phyloP scores from a whole-genome alignment of 1,139 yeast genomes.

The Hyphopichia buzzinii region DNA sequence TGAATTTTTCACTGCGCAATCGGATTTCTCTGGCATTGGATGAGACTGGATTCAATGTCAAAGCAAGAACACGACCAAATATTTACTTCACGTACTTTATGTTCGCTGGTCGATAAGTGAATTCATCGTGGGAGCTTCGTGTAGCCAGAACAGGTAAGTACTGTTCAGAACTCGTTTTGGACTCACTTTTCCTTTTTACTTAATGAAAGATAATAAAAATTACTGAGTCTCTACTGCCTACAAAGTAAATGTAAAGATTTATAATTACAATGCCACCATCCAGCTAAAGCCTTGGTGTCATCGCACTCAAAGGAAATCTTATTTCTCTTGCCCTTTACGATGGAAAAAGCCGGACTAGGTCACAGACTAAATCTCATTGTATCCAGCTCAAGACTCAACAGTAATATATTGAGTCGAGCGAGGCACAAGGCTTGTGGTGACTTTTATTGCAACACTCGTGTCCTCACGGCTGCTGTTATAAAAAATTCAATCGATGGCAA shows the following conservation, averaged over 20 bases:
- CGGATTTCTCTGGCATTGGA: not conserved
- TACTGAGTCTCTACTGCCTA: too few relatives aligned
- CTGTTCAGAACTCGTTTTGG: too few relatives aligned
- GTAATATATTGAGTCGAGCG: constrained; percentile 52
- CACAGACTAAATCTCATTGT: constrained; percentile 24
- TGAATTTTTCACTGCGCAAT: not conserved
- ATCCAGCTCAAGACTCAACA: constrained; percentile 61
- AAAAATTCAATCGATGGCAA: not conserved
- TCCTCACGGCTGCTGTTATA: constrained; percentile 16
- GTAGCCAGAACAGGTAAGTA: too few relatives aligned
- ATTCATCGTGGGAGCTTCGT: too few relatives aligned
- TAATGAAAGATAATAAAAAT: too few relatives aligned
- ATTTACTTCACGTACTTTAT: too few relatives aligned
- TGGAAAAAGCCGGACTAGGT: constrained; percentile 17
- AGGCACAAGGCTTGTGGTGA: constrained; percentile 55
- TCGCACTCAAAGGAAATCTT: constrained; percentile 76
- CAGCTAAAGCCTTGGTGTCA: constrained; percentile 51
- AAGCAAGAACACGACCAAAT: too few relatives aligned
- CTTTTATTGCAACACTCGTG: constrained; percentile 14
- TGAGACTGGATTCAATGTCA: too few relatives aligned
- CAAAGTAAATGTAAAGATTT: constrained; percentile 52
- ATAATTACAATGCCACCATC: constrained; percentile 73
- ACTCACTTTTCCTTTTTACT: too few relatives aligned
- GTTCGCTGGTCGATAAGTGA: too few relatives aligned
- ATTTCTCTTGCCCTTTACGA: constrained; percentile 59